Conservation (phyloP, 1,139 yeast genomes). For the Taphrina flavorubra region DNA sequence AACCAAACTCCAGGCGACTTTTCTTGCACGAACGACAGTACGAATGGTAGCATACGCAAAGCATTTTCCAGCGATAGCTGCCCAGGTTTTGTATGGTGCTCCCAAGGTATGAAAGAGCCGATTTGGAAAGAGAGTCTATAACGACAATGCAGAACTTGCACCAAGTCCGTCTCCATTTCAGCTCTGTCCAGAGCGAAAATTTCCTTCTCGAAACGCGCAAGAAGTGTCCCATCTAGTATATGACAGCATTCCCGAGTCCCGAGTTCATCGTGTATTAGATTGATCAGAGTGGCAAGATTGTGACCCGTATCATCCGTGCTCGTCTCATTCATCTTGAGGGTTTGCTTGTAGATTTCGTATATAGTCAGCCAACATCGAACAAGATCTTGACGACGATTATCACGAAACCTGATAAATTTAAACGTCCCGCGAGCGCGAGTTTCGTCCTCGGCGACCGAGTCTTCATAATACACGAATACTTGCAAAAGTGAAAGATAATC, state of each 20-base stretch:
- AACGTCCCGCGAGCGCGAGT: constrained; percentile 51
- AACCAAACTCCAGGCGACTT: constrained; percentile 61
- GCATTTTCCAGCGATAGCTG: constrained; percentile 61
- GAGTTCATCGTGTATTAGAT: constrained; percentile 72
- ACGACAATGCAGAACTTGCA: constrained; percentile 78
- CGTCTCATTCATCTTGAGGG: constrained; percentile 45
- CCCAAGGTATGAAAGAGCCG: constrained; percentile 66
- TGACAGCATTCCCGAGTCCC: constrained; percentile 76
- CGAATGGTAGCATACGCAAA: constrained; percentile 62
- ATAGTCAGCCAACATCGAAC: constrained; percentile 56
- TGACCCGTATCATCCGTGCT: constrained; percentile 45
- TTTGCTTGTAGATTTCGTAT: constrained; percentile 49
- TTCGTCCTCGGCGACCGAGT: constrained; percentile 51
- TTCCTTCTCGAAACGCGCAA: constrained; percentile 64
- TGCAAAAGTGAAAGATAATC: constrained; percentile 55
- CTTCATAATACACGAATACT: constrained; percentile 55
- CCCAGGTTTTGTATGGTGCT: constrained; percentile 65
- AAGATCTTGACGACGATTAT: constrained; percentile 61
- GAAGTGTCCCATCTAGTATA: constrained; percentile 64
- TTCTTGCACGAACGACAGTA: constrained; percentile 66
- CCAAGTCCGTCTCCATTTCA: constrained; percentile 63
- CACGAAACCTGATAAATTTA: constrained; percentile 52
- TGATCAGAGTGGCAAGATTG: constrained; percentile 48
- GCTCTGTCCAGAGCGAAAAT: constrained; percentile 58
- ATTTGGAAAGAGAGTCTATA: constrained; percentile 70